A percentile compares a stretch with the other conserved stretches of the same genome.
These are phyloP conservation scores for Kurtzmaniella quercitrusa DNA, from an alignment of 1,139 yeast species.

Conservation along the genomic window DNA sequence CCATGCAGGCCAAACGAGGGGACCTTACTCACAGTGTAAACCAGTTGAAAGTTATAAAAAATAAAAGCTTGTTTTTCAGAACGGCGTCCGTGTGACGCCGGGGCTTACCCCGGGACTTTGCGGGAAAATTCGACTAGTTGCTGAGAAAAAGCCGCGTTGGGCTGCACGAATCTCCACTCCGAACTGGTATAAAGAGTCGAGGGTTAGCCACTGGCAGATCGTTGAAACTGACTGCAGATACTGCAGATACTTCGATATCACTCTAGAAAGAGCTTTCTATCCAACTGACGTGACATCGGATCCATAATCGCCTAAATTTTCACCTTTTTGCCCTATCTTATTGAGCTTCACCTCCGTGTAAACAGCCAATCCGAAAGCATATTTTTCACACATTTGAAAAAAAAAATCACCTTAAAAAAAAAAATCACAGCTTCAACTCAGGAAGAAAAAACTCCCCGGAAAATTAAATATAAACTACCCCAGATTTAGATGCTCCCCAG, in stretches of 20 bases:
- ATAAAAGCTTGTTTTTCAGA: background rate
- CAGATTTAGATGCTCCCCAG: conserved; percentile 3
- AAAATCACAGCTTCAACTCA: background rate
- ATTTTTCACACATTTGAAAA: background rate
- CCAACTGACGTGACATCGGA: no score
- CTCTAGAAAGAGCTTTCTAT: no score
- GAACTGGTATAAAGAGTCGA: background rate
- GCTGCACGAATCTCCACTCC: background rate
- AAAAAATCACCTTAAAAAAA: background rate
- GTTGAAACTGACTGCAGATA: no score
- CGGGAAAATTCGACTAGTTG: background rate
- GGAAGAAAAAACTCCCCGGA: background rate
- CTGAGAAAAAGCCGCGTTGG: background rate
- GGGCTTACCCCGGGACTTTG: background rate
- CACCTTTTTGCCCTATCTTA: background rate
- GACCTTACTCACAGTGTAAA: no score
- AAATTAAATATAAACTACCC: conserved; percentile 2
- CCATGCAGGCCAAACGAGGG: no score
- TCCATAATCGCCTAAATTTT: background rate
- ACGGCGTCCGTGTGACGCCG: background rate
- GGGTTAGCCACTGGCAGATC: background rate
- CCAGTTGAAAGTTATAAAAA: no score
- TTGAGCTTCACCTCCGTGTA: background rate
- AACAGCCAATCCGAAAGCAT: background rate
- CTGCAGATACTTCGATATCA: no score